Conservation (phyloP, 257 asterid genomes). For the Jasminum sambac region DNA sequence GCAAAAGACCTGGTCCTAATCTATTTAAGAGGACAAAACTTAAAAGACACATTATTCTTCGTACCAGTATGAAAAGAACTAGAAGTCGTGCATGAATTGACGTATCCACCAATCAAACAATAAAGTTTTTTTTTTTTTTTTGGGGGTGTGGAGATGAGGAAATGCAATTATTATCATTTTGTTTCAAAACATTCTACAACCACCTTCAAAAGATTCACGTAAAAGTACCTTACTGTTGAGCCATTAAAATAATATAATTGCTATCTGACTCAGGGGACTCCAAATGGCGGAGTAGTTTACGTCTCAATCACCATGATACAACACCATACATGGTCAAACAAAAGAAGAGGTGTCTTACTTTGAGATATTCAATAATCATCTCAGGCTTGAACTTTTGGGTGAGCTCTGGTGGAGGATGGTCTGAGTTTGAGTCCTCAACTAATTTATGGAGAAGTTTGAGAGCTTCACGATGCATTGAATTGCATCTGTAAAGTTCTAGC, state of each 20-base stretch:
- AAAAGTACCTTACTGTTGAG: neutral
- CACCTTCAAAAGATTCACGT: neutral
- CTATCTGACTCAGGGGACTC: neutral
- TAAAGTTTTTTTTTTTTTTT: too few species aligned
- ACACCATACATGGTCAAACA: conserved; percentile 21
- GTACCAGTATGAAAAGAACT: neutral
- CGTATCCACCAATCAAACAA: conserved; percentile 5
- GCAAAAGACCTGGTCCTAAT: conserved; percentile 15
- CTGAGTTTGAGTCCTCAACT: conserved; percentile 83
- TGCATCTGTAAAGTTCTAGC: conserved; percentile 82
- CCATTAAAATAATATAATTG: conserved; percentile 3
- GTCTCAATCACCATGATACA: neutral
- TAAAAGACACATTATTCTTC: neutral
- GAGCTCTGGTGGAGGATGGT: conserved; percentile 73
- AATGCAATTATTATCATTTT: conserved; percentile 1
- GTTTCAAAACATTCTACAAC: conserved; percentile 17
- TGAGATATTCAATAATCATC: conserved; percentile 87
- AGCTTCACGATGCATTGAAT: conserved; percentile 86
- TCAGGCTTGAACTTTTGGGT: conserved; percentile 87
- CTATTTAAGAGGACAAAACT: neutral
- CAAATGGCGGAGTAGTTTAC: conserved; percentile 6
- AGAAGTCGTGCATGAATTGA: neutral
- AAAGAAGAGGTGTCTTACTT: conserved; percentile 48
- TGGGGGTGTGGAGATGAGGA: neutral
- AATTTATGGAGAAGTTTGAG: conserved; percentile 81